phyloP scores from a whole-genome alignment of 306 rosid genomes.

The Trifolium repens region DNA sequence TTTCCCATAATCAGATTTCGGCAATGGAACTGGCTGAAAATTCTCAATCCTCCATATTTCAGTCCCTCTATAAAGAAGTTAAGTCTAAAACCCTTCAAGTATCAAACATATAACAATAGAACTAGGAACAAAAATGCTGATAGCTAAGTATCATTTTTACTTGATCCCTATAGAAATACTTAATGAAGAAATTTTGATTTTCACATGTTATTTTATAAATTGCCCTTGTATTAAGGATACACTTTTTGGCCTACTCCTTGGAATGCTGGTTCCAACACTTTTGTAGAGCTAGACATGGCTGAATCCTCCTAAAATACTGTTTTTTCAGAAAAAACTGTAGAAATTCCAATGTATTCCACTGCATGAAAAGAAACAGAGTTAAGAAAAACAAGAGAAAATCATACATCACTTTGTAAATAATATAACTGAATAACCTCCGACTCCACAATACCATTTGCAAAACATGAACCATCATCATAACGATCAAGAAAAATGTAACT shows the following conservation, averaged over 20 bases:
- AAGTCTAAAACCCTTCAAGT: conserved; percentile 58
- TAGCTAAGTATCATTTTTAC: conserved; percentile 32
- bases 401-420: conserved; percentile 27
- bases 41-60: conserved; percentile 99
- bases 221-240: conserved; percentile 72
- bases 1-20: conserved; percentile 93
- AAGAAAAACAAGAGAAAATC: conserved; percentile 37
- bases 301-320: conserved; percentile 44
- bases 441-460: conserved; percentile 34
- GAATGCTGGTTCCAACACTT: conserved; percentile 95
- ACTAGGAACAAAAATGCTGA: conserved; percentile 35
- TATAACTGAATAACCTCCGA: conserved; percentile 25
- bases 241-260: conserved; percentile 96
- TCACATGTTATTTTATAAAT: conserved; percentile 39
- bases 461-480: conserved; percentile 13
- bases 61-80: conserved; percentile 77
- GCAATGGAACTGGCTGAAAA: conserved; percentile 90
- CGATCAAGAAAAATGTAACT: background rate
- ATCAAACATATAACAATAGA: conserved; percentile 31
- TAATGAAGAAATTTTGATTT: background rate
- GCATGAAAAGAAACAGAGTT: conserved; percentile 48
- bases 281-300: conserved; percentile 88
- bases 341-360: conserved; percentile 48
- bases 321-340: conserved; percentile 47
- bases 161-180: background rate